Base-by-base conservation (phyloP, 768 basidiomycete genomes). In the Hysterangium stoloniferum region DNA sequence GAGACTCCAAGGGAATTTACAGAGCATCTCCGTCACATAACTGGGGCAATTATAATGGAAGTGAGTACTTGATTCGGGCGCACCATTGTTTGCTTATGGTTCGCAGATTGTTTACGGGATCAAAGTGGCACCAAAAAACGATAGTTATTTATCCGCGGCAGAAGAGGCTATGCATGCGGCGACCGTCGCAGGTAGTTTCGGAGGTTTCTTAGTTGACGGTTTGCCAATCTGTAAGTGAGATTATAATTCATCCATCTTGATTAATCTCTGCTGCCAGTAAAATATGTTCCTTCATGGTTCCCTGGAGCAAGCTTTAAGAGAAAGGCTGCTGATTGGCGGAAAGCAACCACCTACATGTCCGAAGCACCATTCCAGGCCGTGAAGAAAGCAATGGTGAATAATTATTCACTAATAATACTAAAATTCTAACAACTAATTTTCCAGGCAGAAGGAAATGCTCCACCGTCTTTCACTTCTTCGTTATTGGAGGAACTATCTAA, bases 301-400 rank as follows among this genome's bases (percentile, higher is more conserved):
- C 62, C 62, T 2, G 61, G 62, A 17, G 61, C 58, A n/a, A 48
- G 57, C 4, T 63, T 62, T 43, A 58, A 57, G 29, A 61, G 55
- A 19, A 45, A 56, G 41, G 61, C 58, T 5, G 49, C 12, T 20
- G 61, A 69, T 45, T 78, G 77, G 76, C 73, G 70, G 40, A 61
- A 59, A 27, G 71, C 69, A 29, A 71, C 74, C 7, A 61, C 68
- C 37, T 71, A 73, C 49, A 77, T 78, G 76, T 68, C 68, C 33
- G 69, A 76, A 24, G 59, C 62, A 4, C 78, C 78, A 2, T 68
- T 74, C 50, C 58, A 59, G 19, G 63, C 66, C 24, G 70, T 70
- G 1, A 60, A 65, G 48, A 57, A 65, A 9, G 62, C 66, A 25
- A 59, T 75, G 57, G 76, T 75, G 51, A 45, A 66, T 57, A n/a